These are phyloP conservation scores for Agapanthus africanus DNA, from an alignment of 106 monocot species.

Conservation along the genomic window DNA sequence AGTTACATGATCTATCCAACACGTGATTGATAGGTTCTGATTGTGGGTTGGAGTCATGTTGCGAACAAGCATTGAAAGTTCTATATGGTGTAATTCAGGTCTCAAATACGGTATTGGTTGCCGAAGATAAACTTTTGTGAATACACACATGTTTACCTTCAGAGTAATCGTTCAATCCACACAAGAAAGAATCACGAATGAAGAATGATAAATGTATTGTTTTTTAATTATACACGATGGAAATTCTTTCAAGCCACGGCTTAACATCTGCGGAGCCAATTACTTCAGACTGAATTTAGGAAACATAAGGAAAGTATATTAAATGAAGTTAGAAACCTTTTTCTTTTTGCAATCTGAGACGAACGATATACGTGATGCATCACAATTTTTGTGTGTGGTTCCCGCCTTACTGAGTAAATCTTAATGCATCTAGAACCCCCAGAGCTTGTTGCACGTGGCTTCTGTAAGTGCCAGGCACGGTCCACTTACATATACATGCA, in stretches of 20 bases:
- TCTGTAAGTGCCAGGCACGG: neutral
- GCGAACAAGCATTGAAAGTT: neutral
- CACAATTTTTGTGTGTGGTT: neutral
- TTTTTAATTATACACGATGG: neutral
- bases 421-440: no score
- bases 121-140: neutral
- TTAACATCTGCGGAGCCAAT: neutral
- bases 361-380: neutral
- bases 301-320: constrained; percentile 4
- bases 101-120: neutral
- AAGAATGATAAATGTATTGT: neutral
- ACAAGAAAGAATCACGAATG: neutral
- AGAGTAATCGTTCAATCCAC: no score
- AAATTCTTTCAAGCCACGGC: neutral
- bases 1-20: neutral
- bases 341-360: neutral
- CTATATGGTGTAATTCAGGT: neutral
- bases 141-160: neutral
- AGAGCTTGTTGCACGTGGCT: neutral
- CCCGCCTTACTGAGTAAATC: no score
- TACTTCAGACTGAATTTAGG: neutral
- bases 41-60: neutral
- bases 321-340: neutral
- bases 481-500: neutral
- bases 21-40: neutral